Percentiles rank a stretch among this genome's conserved stretches.
Conservation (phyloP, 192 early-diverging fungal genomes). For the Coemansia sp. region DNA sequence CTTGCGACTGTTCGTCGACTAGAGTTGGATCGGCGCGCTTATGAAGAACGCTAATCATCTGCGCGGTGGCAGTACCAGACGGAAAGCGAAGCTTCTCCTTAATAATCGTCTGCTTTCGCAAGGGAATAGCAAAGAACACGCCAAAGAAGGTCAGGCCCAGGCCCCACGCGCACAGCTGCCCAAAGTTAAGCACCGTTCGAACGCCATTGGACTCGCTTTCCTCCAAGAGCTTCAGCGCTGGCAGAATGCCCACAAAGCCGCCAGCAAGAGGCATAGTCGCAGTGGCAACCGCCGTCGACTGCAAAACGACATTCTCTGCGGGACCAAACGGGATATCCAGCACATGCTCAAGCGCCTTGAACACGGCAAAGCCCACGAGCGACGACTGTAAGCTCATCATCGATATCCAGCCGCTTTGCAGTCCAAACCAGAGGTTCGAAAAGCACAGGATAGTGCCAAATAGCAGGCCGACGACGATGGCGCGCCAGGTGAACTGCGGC, state of each 20-base stretch:
- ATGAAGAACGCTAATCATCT: conserved; percentile 79
- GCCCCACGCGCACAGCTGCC: conserved; percentile 72
- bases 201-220: conserved; percentile 58
- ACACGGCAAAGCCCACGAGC: conserved; percentile 76
- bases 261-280: conserved; percentile 84
- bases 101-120: conserved; percentile 79
- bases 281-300: conserved; percentile 85
- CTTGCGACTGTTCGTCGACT: conserved; percentile 15
- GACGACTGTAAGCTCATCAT: conserved; percentile 81
- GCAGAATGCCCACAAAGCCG: conserved; percentile 82
- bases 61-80: conserved; percentile 84
- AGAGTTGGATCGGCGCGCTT: conserved; percentile 60
- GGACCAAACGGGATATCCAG: conserved; percentile 66
- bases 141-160: conserved; percentile 84
- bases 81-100: conserved; percentile 84
- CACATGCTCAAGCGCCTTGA: conserved; percentile 63
- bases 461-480: conserved; percentile 62
- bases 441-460: conserved; percentile 77
- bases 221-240: conserved; percentile 74
- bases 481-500: conserved; percentile 55
- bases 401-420: conserved; percentile 81
- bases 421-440: conserved; percentile 89
- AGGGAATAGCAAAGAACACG: conserved; percentile 86
- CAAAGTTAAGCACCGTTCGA: conserved; percentile 57
- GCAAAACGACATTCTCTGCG: conserved; percentile 84